These are phyloP conservation scores for Hypoxylon sp. DNA, from an alignment of 2,329 filamentous ascomycete species.

Conservation along the genomic window DNA sequence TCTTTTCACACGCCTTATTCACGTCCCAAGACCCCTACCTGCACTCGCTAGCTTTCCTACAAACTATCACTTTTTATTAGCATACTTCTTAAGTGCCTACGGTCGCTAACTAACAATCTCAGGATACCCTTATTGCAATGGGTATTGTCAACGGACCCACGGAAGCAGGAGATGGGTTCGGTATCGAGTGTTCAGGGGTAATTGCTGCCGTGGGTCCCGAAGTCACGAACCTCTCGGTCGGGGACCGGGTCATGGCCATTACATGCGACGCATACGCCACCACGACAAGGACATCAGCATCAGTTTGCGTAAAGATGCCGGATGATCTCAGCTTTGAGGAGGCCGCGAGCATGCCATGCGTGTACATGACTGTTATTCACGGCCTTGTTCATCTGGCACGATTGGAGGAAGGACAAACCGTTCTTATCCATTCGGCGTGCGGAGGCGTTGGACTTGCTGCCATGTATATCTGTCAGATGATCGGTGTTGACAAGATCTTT, in stretches of 20 bases:
- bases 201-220: background rate
- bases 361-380: background rate
- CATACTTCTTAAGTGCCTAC: background rate
- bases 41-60: background rate
- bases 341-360: background rate
- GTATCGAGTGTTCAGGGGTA: background rate
- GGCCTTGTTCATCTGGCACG: background rate
- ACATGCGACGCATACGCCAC: background rate
- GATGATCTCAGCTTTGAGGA: background rate
- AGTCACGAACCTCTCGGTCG: background rate
- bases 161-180: background rate
- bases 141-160: background rate
- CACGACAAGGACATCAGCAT: background rate
- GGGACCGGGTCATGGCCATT: background rate
- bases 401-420: background rate
- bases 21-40: too few relatives aligned
- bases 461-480: background rate
- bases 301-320: background rate
- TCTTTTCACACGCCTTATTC: background rate
- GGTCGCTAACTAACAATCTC: background rate
- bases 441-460: background rate
- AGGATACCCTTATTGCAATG: background rate
- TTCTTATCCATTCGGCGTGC: background rate
- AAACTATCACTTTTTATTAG: background rate
- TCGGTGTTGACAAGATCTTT: slow-evolving; percentile 16